phyloP scores from a whole-genome alignment of 345 rosid genomes.

The Heritiera fomes region DNA sequence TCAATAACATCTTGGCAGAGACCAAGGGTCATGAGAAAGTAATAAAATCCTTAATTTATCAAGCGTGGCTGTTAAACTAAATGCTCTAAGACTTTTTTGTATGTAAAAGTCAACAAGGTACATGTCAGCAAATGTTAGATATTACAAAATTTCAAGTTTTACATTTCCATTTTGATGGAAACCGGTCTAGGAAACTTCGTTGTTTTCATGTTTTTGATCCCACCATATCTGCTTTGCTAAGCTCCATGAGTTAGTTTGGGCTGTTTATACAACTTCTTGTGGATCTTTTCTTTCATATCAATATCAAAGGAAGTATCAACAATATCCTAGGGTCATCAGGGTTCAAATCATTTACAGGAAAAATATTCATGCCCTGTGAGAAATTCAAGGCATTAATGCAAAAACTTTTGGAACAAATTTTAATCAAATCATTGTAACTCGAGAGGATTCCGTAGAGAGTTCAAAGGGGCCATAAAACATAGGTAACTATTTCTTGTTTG shows the following conservation, averaged over 20 bases:
- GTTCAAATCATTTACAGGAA: background rate
- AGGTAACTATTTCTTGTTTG: too few species aligned
- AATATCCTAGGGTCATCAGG: too few species aligned
- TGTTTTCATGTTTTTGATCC: background rate
- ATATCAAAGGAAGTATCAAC: background rate
- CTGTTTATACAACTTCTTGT: too few species aligned
- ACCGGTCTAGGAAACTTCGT: background rate
- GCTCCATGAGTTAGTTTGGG: background rate
- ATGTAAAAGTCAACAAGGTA: background rate
- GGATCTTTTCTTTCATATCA: background rate
- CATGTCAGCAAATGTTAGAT: constrained; percentile 1
- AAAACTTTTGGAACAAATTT: too few species aligned
- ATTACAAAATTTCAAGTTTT: background rate
- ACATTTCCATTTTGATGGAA: background rate
- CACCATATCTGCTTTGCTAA: background rate
- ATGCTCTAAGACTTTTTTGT: background rate
- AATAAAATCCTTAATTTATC: background rate
- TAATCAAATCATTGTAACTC: too few species aligned
- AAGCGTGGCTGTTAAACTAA: background rate
- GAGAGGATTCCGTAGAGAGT: too few species aligned
- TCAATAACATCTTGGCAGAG: background rate
- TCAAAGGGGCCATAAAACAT: too few species aligned
- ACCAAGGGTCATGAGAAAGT: background rate
- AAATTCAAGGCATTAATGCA: too few species aligned
- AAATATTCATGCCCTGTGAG: background rate